Evolutionary conservation across 352 stramenopile genomes (phyloP).

Genomic region (Pythium brachiatum): DNA sequence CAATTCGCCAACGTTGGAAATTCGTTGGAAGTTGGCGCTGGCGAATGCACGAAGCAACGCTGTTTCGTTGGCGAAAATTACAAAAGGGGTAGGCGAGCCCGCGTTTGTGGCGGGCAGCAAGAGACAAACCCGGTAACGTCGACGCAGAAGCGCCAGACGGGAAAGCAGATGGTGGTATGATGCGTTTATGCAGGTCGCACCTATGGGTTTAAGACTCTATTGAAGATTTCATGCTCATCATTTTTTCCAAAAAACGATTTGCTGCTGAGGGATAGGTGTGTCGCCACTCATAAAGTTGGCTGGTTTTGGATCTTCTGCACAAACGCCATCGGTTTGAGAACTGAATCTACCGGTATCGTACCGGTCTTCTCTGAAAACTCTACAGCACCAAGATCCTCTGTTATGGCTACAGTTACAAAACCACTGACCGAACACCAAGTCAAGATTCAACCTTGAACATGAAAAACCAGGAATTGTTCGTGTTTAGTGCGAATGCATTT

Average conservation of each 20-base stretch:
- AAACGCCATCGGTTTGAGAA: neutral
- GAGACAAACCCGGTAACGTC: neutral
- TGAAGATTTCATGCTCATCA: no score
- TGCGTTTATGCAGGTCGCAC: no score
- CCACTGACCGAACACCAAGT: no score
- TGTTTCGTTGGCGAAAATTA: constrained; percentile 4
- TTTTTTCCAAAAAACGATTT: no score
- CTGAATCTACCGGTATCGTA: neutral
- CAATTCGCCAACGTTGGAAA: constrained; percentile 4
- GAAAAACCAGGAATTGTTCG: no score
- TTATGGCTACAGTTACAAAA: neutral
- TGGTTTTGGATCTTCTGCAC: neutral
- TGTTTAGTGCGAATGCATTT: no score
- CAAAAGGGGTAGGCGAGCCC: neutral
- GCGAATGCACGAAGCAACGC: neutral
- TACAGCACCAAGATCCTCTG: neutral
- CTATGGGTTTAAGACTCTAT: no score
- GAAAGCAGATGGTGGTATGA: no score
- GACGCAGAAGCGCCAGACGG: neutral
- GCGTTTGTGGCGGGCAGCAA: constrained; percentile 3
- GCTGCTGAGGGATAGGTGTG: constrained; percentile 20
- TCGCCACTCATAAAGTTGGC: constrained; percentile 12
- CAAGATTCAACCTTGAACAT: constrained; percentile 1
- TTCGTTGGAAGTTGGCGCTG: neutral
- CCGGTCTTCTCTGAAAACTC: neutral